Percentiles rank a stretch among this genome's conserved stretches.
These are phyloP conservation scores for Sporisorium iseilematis-ciliati DNA, from an alignment of 1,284 basidiomycete species.

Conservation along the genomic window DNA sequence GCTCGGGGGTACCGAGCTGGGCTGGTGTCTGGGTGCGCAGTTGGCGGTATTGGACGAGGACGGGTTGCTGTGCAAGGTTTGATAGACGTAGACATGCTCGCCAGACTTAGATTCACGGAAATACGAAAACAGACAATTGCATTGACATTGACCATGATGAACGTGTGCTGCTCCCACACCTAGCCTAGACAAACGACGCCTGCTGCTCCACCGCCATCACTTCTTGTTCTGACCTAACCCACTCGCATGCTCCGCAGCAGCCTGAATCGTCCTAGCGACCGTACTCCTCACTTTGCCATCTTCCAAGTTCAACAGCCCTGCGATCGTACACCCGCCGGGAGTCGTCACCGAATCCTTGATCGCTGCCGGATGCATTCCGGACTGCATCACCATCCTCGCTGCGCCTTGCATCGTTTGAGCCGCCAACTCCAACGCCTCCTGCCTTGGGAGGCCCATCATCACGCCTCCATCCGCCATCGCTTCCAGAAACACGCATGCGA, in stretches of 20 bases:
- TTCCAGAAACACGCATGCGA: constrained; percentile 95
- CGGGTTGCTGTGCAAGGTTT: constrained; percentile 56
- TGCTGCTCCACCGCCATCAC: too few species aligned
- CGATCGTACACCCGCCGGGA: constrained; percentile 98
- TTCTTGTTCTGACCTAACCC: constrained; percentile 62
- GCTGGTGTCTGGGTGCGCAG: constrained; percentile 88
- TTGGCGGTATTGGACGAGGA: constrained; percentile 61
- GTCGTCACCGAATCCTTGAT: constrained; percentile 98
- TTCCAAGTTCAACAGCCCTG: constrained; percentile 92
- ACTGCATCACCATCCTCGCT: constrained; percentile 92
- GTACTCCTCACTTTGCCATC: constrained; percentile 94
- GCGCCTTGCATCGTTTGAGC: constrained; percentile 97
- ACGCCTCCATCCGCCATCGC: constrained; percentile 99
- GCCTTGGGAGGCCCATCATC: constrained; percentile 98
- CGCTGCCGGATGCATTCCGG: constrained; percentile 90
- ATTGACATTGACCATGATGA: neutral
- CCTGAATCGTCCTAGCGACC: constrained; percentile 93
- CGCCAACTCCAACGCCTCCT: constrained; percentile 92
- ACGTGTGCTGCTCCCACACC: neutral
- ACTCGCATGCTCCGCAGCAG: constrained; percentile 66
- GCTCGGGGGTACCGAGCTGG: constrained; percentile 89
- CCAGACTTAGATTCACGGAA: neutral
- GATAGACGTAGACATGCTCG: neutral
- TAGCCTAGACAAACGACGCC: too few species aligned
- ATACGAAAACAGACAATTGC: neutral